Conservation (phyloP, 345 rosid genomes). For the Lagerstroemia speciosa region DNA sequence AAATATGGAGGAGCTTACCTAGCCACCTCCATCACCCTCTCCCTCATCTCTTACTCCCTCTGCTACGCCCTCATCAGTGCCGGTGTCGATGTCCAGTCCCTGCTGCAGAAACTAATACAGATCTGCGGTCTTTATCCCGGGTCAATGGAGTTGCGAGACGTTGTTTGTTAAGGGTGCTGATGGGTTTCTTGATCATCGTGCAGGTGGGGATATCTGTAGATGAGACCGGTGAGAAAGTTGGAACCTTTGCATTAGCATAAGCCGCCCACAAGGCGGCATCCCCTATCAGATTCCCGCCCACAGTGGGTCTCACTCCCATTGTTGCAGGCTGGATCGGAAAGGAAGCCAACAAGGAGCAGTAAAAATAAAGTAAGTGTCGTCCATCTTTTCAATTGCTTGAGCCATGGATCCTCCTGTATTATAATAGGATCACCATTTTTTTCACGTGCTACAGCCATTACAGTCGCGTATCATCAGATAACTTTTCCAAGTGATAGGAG, state of each 20-base stretch:
- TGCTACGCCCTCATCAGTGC: constrained; percentile 60
- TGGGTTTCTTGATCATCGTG: neutral
- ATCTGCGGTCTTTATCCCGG: neutral
- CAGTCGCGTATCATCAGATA: no score
- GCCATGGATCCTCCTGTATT: neutral
- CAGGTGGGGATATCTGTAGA: constrained; percentile 70
- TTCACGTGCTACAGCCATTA: neutral
- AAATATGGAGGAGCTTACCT: constrained; percentile 95
- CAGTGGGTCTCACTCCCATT: constrained; percentile 78
- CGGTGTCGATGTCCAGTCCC: constrained; percentile 69
- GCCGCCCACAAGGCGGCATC: constrained; percentile 98
- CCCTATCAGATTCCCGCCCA: constrained; percentile 87
- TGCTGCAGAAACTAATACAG: constrained; percentile 49
- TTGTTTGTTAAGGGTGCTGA: neutral
- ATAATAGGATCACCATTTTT: neutral
- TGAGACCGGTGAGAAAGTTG: constrained; percentile 74
- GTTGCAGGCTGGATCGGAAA: constrained; percentile 90
- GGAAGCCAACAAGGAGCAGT: constrained; percentile 38
- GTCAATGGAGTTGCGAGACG: neutral
- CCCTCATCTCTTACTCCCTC: constrained; percentile 69
- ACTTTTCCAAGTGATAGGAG: neutral
- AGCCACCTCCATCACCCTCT: constrained; percentile 85
- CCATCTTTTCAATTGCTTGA: neutral
- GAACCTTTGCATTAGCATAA: constrained; percentile 78
- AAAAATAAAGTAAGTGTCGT: neutral